Evolutionary conservation across 345 rosid genomes (phyloP), one percentile per base, ranked within the genome.

Genomic region (Bruguiera gymnorhiza): DNA sequence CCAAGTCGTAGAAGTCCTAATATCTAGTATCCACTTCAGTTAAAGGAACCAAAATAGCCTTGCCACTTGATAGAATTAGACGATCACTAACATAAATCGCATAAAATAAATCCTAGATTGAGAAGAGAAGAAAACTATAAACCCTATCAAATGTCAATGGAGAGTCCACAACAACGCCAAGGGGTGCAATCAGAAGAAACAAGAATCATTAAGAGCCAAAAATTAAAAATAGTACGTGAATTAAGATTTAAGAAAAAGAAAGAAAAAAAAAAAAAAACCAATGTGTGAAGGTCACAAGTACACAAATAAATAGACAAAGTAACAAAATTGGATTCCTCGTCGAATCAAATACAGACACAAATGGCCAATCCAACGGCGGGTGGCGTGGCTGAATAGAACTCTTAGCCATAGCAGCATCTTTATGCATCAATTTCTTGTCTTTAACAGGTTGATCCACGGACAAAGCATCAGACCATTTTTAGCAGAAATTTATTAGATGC

Each of bases 261-360:
- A 70, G 67, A 16, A 11, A 52, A 67, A 29, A 48, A 39, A 39
- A 16, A 37, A 67, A 70, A 70, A 24, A 24, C 24, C 32, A 75
- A 75, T 39, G 26, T 29, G 36, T 53, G 56, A 67, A 60, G 61
- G 52, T 66, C 73, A 60, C 68, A 60, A 57, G 70, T 56, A 68
- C 52, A 68, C 66, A 6, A 73, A 73, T 57, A 74, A 75, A 60
- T 68, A 60, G 56, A 60, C 21, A 56, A 74, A 72, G 60, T 61
- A 74, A 61, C 87, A 85, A 85, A 85, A 80, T 77, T 78, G 85
- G 79, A 79, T 80, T 73, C 68, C 71, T 72, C 75, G 71, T 69
- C 65, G 19, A 63, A 56, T 68, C 58, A 59, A 66, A 52, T 82
- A 81, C 78, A 62, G 71, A 71, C 77, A 74, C 78, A 80, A 78